Evolutionary conservation across 306 rosid genomes (phyloP).

Genomic region (Bauhinia variegata): DNA sequence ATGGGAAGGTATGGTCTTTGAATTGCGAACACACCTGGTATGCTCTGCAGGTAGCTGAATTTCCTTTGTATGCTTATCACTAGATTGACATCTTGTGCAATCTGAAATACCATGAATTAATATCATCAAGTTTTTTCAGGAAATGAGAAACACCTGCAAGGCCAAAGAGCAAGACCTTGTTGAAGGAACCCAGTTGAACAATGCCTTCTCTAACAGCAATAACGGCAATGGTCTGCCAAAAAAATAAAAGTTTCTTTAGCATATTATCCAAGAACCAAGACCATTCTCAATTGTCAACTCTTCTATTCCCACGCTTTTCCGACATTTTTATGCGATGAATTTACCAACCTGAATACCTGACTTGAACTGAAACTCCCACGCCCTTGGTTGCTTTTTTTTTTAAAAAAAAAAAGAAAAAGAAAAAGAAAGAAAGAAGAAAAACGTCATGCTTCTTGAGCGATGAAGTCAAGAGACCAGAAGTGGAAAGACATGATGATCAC

Average conservation of each 20-base stretch:
- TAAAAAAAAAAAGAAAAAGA: too few species aligned
- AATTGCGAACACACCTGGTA: slow-evolving; percentile 71
- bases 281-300: not conserved
- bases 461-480: not conserved
- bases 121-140: slow-evolving; percentile 3
- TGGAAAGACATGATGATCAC: not conserved
- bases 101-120: slow-evolving; percentile 44
- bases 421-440: not conserved
- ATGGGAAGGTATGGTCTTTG: slow-evolving; percentile 73
- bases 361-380: slow-evolving; percentile 83
- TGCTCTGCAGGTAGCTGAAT: slow-evolving; percentile 76
- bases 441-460: not conserved
- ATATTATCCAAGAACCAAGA: not conserved
- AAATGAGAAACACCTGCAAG: slow-evolving; percentile 24
- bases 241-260: not conserved
- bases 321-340: slow-evolving; percentile 22
- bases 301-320: slow-evolving; percentile 8
- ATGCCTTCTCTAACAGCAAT: slow-evolving; percentile 89
- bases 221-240: slow-evolving; percentile 67
- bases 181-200: slow-evolving; percentile 82
- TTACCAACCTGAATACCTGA: slow-evolving; percentile 84
- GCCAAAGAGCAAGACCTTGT: slow-evolving; percentile 51
- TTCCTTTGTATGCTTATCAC: slow-evolving; percentile 77
- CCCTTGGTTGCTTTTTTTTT: slow-evolving; percentile 69
- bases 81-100: slow-evolving; percentile 69